Base-by-base conservation (phyloP, 805 yeast species). In the Candida ascalaphidarum region DNA sequence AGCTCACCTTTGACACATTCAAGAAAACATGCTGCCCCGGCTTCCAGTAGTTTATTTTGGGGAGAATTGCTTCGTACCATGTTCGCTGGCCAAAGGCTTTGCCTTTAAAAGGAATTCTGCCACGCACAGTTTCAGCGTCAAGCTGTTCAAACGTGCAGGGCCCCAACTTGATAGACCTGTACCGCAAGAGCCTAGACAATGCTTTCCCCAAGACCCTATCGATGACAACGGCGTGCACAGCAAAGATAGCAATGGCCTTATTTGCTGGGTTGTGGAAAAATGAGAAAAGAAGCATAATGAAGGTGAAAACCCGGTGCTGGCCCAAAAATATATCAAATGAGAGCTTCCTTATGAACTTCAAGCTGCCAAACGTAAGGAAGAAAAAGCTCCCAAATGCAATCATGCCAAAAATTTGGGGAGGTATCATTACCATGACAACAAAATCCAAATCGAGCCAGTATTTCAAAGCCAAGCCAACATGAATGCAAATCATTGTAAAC, bases 331-430 rank as follows among this genome's bases (percentile, higher is more conserved):
- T 43, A 22, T 67, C 73, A 34, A 52, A 67, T 4, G 68, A 58
- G 28, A 46, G 47, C 28, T 43, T 51, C 31, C 74, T 37, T 8
- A 67, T 40, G 20, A 55, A 40, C 29, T 47, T 50, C 11, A 56
- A 23, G 20, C 63, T 53, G 4, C 55, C 64, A 47, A 58, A 51
- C 7, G 52, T 52, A 29, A 65, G 39, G 24, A 63, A 26, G 14
- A 49, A 50, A 41, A 65, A 51, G 23, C 56, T 44, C 5, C 48
- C 53, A 33, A 54, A 61, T 3, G 71, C 61, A 25, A 68, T 66
- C 43, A 60, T 53, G 7, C 74, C 74, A 44, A 67, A 67, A n/a
- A 61, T 60, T 33, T 61, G 68, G 1, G 73, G 72, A 4, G 74
- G 74, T 23, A 66, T 66, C 14, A 40, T 24, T 7, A 67, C 31